A percentile compares a stretch with the other conserved stretches of the same genome.
These are phyloP conservation scores for Scorias spongiosa DNA, from an alignment of 2,329 filamentous ascomycete genomes.

Conservation along the genomic window DNA sequence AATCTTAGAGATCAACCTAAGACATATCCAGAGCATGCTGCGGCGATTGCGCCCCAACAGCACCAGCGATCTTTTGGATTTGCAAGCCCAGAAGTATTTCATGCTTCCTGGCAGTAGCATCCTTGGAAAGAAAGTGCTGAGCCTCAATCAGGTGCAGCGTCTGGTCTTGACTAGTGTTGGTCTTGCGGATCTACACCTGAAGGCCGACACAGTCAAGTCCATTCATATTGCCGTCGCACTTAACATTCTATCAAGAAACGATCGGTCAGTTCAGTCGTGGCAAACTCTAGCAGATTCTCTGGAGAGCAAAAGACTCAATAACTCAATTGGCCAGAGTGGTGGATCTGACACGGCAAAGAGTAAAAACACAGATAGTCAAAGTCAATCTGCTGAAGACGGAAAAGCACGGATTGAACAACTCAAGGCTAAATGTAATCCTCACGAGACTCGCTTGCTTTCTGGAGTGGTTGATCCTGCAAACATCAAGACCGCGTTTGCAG, in stretches of 20 bases:
- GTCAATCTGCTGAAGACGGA: not conserved
- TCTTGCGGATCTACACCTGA: constrained; percentile 24
- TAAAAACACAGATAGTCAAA: constrained; percentile 2
- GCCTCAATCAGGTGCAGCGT: constrained; percentile 46
- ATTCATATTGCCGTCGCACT: constrained; percentile 26
- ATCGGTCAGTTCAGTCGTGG: constrained; percentile 7
- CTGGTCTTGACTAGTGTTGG: constrained; percentile 40
- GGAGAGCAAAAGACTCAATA: constrained; percentile 2
- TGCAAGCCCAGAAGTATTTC: not conserved
- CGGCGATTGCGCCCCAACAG: constrained; percentile 25
- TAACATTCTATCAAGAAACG: constrained; percentile 21
- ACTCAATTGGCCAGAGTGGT: not conserved
- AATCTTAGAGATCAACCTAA: constrained; percentile 42
- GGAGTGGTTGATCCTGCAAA: constrained; percentile 70
- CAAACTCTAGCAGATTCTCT: constrained; percentile 1
- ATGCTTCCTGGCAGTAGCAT: constrained; percentile 19
- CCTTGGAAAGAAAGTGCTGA: constrained; percentile 40
- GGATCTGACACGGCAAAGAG: constrained; percentile 2
- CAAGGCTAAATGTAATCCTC: constrained; percentile 48
- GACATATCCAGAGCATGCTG: constrained; percentile 51
- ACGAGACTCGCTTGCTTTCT: constrained; percentile 69
- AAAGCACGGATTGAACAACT: constrained; percentile 28
- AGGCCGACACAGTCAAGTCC: constrained; percentile 18
- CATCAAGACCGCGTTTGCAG: constrained; percentile 73
- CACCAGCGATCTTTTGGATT: constrained; percentile 10